Conservation (phyloP, 768 basidiomycete species). For the Lepiota venenata region DNA sequence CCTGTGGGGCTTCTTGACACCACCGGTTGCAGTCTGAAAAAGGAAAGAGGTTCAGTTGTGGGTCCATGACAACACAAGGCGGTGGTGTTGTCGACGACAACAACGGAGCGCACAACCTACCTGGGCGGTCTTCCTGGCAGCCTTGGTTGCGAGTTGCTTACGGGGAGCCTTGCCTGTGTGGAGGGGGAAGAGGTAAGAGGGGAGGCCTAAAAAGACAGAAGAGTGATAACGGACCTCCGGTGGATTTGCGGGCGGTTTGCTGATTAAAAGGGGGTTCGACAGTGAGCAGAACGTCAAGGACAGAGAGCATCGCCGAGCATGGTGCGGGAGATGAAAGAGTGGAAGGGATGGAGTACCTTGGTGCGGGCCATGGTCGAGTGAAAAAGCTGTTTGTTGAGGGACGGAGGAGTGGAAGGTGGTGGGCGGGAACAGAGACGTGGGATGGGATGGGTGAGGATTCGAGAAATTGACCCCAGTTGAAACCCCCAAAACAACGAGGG, state of each 20-base stretch:
- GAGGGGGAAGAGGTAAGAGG: constrained; percentile 8
- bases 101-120: constrained; percentile 36
- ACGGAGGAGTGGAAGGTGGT: constrained; percentile 24
- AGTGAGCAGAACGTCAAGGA: constrained; percentile 28
- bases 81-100: constrained; percentile 21
- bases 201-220: constrained; percentile 22
- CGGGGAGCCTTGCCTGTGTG: constrained; percentile 78
- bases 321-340: constrained; percentile 15
- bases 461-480: constrained; percentile 29
- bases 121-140: constrained; percentile 84
- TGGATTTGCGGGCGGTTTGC: constrained; percentile 99
- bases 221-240: constrained; percentile 69
- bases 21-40: constrained; percentile 75
- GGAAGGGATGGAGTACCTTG: constrained; percentile 49
- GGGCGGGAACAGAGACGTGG: constrained; percentile 31
- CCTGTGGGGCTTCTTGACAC: constrained; percentile 99
- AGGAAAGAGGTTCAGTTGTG: constrained; percentile 3
- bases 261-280: constrained; percentile 32
- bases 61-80: constrained; percentile 13
- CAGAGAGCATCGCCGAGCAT: no score
- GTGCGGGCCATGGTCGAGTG: constrained; percentile 74
- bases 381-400: constrained; percentile 17
- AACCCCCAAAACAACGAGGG: constrained; percentile 34
- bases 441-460: constrained; percentile 34
- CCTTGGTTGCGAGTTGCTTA: constrained; percentile 96